Percentiles rank a stretch among this genome's conserved stretches.
Evolutionary conservation across 306 rosid species (phyloP).

Genomic region (Adenanthera pavonina): DNA sequence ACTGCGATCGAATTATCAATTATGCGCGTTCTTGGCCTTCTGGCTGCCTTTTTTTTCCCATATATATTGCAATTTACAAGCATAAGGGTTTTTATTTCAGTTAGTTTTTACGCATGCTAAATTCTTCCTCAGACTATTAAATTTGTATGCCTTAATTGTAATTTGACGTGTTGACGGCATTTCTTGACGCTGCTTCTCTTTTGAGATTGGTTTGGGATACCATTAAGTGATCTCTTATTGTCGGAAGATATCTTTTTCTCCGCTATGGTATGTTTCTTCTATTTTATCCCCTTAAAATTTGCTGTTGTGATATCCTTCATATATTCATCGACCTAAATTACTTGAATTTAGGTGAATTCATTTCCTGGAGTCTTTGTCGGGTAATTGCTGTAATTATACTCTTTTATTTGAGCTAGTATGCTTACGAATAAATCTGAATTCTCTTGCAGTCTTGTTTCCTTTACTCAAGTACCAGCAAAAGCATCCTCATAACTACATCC

Average conservation of each 20-base stretch:
- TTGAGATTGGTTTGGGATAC: neutral
- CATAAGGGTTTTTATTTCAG: neutral
- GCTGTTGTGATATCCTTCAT: neutral
- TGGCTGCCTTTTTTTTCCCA: neutral
- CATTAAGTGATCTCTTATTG: neutral
- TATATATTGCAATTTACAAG: neutral
- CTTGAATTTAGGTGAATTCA: neutral
- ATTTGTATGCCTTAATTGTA: neutral
- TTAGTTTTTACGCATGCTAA: neutral
- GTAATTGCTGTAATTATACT: slow-evolving; percentile 1
- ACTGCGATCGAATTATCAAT: neutral
- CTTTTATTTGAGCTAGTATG: neutral
- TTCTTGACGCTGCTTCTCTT: neutral
- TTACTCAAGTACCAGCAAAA: slow-evolving; percentile 79
- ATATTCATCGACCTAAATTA: neutral
- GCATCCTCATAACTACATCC: slow-evolving; percentile 81
- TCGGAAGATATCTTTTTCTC: neutral
- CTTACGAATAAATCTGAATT: neutral
- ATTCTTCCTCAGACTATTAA: neutral
- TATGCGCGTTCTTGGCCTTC: neutral
- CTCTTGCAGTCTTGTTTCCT: slow-evolving; percentile 80
- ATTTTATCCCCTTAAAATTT: neutral
- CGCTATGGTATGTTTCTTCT: neutral
- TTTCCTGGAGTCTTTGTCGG: neutral
- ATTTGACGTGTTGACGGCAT: neutral